A percentile compares a stretch with the other conserved stretches of the same genome.
Conservation (phyloP, 2,329 filamentous ascomycete species). For the Arthrobotrys pseudoclavata region DNA sequence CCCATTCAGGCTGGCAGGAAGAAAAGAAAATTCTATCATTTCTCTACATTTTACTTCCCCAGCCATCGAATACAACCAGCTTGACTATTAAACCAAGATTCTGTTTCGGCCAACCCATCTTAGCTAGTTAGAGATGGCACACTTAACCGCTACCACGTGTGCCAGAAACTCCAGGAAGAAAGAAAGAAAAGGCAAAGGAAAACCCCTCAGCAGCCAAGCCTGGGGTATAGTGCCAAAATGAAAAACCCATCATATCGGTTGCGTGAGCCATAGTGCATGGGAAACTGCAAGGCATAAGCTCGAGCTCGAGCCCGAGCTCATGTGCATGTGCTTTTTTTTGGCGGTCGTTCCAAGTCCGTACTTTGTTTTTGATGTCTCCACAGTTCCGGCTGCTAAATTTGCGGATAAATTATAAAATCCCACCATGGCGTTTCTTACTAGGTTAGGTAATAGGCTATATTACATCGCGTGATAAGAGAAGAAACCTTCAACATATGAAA, state of each 20-base stretch:
- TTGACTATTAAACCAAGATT: constrained; percentile 10
- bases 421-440: constrained; percentile 22
- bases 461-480: constrained; percentile 41
- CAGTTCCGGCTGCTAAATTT: constrained; percentile 52
- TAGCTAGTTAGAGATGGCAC: constrained; percentile 23
- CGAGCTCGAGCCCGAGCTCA: constrained; percentile 41
- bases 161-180: constrained; percentile 20
- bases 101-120: constrained; percentile 7
- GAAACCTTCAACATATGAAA: not conserved
- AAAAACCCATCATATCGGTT: constrained; percentile 22
- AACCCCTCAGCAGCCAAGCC: constrained; percentile 51
- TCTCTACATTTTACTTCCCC: constrained; percentile 28
- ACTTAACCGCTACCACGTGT: constrained; percentile 54
- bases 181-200: constrained; percentile 16
- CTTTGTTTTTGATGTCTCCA: constrained; percentile 21
- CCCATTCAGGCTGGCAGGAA: constrained; percentile 17
- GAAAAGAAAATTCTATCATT: constrained; percentile 3
- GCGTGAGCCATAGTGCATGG: constrained; percentile 28
- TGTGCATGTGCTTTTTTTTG: constrained; percentile 12
- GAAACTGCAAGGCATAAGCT: constrained; percentile 37
- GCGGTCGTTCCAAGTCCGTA: constrained; percentile 23
- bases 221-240: not conserved
- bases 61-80: constrained; percentile 8
- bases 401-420: constrained; percentile 48
- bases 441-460: constrained; percentile 54